phyloP scores from a whole-genome alignment of 2,329 filamentous ascomycete species.

The Orbilia ellipsospora region DNA sequence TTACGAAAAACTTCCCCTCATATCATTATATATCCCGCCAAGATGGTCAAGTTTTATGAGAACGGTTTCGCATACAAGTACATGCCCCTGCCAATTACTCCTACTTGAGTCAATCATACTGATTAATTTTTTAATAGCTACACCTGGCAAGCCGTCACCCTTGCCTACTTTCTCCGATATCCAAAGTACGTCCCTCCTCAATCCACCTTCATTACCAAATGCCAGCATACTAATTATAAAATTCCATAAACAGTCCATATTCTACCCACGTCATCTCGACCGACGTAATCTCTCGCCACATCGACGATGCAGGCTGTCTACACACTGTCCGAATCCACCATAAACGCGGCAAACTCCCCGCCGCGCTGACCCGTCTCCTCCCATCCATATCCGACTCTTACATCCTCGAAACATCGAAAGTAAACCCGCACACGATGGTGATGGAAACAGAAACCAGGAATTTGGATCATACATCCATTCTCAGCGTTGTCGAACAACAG shows the following conservation, averaged over 20 bases:
- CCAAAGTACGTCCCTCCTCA: slow-evolving; percentile 63
- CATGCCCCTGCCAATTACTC: slow-evolving; percentile 2
- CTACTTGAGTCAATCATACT: slow-evolving; percentile 7
- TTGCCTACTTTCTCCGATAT: slow-evolving; percentile 90
- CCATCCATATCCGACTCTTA: slow-evolving; percentile 80
- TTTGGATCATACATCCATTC: slow-evolving; percentile 81
- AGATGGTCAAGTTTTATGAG: slow-evolving; percentile 60
- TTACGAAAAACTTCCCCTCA: background rate
- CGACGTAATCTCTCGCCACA: slow-evolving; percentile 79
- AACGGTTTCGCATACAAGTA: slow-evolving; percentile 60
- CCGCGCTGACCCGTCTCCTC: slow-evolving; percentile 78
- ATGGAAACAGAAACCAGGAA: slow-evolving; percentile 85
- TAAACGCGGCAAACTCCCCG: slow-evolving; percentile 81
- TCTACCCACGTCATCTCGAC: slow-evolving; percentile 83
- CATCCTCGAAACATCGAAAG: slow-evolving; percentile 81
- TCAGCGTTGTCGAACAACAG: slow-evolving; percentile 82
- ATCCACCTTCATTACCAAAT: background rate
- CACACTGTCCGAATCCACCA: slow-evolving; percentile 83
- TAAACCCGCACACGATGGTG: slow-evolving; percentile 82
- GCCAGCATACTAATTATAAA: background rate
- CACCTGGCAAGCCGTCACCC: slow-evolving; percentile 83
- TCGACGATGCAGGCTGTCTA: slow-evolving; percentile 79
- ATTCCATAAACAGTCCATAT: slow-evolving; percentile 76
- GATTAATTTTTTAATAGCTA: slow-evolving; percentile 67
- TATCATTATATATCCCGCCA: slow-evolving; percentile 24